Conservation (phyloP, 768 basidiomycete species). For the Kwoniella botswanensis region DNA sequence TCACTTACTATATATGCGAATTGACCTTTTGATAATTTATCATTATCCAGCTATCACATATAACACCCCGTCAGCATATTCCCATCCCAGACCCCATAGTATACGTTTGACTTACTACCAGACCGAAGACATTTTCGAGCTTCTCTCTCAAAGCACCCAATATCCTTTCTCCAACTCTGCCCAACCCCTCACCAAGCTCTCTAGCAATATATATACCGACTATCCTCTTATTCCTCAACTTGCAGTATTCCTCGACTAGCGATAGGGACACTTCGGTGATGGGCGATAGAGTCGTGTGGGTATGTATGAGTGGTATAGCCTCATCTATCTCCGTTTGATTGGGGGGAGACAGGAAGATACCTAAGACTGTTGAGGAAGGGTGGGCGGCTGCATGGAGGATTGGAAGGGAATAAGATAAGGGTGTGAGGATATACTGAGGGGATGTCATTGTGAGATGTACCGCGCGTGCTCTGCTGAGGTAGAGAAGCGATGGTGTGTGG, state of each 20-base stretch:
- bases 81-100: not conserved
- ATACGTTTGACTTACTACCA: slow-evolving; percentile 29
- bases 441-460: not conserved
- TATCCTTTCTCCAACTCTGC: slow-evolving; percentile 20
- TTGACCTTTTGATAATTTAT: slow-evolving; percentile 21
- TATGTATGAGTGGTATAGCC: slow-evolving; percentile 42
- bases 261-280: slow-evolving; percentile 37
- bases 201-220: slow-evolving; percentile 39
- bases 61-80: not conserved
- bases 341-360: slow-evolving; percentile 40
- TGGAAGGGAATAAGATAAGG: slow-evolving; percentile 36
- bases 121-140: slow-evolving; percentile 25
- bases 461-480: not conserved
- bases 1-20: slow-evolving; percentile 31
- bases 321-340: slow-evolving; percentile 5
- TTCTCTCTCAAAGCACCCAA: slow-evolving; percentile 23
- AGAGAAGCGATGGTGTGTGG: too few relatives aligned
- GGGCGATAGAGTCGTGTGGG: slow-evolving; percentile 33
- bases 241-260: slow-evolving; percentile 30
- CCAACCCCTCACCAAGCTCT: slow-evolving; percentile 12
- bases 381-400: slow-evolving; percentile 43
- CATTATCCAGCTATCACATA: slow-evolving; percentile 20
- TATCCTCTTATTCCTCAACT: slow-evolving; percentile 24
- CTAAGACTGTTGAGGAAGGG: slow-evolving; percentile 40
- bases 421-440: slow-evolving; percentile 17